phyloP scores from a whole-genome alignment of 768 basidiomycete species.

The Suillus clintonianus region DNA sequence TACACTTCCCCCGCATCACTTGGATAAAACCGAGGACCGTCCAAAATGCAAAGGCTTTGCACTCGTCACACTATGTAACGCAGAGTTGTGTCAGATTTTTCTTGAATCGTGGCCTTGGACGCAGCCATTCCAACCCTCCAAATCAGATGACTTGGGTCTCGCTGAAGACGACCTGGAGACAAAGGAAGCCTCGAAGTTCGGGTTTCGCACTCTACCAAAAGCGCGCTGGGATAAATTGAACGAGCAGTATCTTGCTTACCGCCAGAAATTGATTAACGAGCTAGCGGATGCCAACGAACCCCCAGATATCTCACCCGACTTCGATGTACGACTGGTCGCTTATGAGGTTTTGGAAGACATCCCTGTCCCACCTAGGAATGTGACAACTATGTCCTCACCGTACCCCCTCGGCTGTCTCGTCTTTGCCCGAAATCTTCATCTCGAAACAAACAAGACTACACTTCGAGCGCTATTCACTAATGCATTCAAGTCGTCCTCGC shows the following conservation, averaged over 20 bases:
- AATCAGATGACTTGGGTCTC: background rate
- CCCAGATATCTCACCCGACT: background rate
- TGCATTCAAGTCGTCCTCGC: conserved; percentile 33
- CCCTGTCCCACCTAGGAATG: background rate
- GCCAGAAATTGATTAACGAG: conserved; percentile 52
- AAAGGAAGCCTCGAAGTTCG: conserved; percentile 55
- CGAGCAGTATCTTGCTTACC: conserved; percentile 69
- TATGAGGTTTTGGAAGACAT: background rate
- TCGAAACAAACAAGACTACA: conserved; percentile 81
- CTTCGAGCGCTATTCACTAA: conserved; percentile 58
- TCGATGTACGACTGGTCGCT: background rate
- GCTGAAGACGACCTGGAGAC: conserved; percentile 7
- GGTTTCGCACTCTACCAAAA: conserved; percentile 61
- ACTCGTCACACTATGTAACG: conserved; percentile 54
- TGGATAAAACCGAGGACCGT: conserved; percentile 53
- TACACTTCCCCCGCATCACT: conserved; percentile 61
- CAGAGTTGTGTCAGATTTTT: conserved; percentile 43
- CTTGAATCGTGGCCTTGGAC: conserved; percentile 66
- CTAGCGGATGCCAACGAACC: conserved; percentile 27
- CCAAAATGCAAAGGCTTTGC: conserved; percentile 78
- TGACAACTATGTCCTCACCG: conserved; percentile 31
- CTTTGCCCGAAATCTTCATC: conserved; percentile 69
- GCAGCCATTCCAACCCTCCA: conserved; percentile 6
- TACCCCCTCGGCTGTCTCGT: conserved; percentile 71
- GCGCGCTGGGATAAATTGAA: conserved; percentile 63